phyloP scores from a whole-genome alignment of 768 basidiomycete genomes.

The Russula sp. region DNA sequence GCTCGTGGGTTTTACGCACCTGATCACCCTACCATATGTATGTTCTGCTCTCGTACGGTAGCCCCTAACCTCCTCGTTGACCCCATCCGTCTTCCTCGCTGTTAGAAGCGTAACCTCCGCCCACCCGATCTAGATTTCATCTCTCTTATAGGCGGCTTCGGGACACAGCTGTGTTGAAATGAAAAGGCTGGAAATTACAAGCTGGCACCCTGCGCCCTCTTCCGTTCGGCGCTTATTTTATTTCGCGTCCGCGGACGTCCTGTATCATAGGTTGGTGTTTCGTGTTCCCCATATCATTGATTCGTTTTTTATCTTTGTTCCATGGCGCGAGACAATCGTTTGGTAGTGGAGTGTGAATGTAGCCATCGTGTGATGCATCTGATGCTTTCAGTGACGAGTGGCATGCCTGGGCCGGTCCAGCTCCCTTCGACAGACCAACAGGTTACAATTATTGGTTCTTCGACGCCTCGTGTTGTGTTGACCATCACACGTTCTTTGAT shows the following conservation, averaged over 20 bases:
- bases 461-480: constrained; percentile 10
- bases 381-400: constrained; percentile 1
- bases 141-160: constrained; percentile 4
- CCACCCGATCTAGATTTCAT: constrained; percentile 15
- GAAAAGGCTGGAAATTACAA: not conserved
- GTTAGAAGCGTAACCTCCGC: not conserved
- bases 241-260: not conserved
- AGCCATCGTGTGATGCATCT: not conserved
- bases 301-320: not conserved
- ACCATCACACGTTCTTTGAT: constrained; percentile 19
- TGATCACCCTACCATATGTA: not conserved
- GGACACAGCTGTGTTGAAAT: not conserved
- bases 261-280: not conserved
- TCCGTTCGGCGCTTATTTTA: constrained; percentile 6
- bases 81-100: not conserved
- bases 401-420: constrained; percentile 9
- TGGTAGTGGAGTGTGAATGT: not conserved
- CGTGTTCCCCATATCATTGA: not conserved
- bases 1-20: not conserved
- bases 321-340: not conserved
- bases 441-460: not conserved
- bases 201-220: not conserved
- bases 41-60: not conserved
- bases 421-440: not conserved
- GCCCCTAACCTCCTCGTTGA: constrained; percentile 3